phyloP scores from a whole-genome alignment of 495 filamentous ascomycete genomes.

The Hypoxylon perforatum region DNA sequence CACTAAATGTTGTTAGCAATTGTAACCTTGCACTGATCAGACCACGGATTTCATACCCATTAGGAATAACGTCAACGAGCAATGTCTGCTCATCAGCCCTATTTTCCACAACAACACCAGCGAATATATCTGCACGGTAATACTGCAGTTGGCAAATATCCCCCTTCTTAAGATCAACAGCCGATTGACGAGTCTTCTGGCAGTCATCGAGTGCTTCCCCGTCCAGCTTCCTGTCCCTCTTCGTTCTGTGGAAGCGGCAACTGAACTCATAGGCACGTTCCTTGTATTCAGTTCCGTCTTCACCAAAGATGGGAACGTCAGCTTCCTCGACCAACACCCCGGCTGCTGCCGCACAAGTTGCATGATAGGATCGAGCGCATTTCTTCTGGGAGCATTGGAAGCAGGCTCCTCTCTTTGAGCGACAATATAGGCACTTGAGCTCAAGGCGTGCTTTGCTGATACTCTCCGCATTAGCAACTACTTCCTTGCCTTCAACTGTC shows the following conservation, averaged over 20 bases:
- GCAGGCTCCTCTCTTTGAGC: constrained; percentile 90
- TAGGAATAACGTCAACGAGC: constrained; percentile 85
- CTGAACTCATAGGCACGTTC: constrained; percentile 89
- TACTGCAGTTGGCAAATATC: constrained; percentile 92
- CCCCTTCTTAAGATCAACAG: constrained; percentile 72
- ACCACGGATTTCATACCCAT: constrained; percentile 71
- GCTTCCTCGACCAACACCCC: constrained; percentile 92
- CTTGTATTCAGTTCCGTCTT: constrained; percentile 91
- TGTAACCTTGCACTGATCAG: constrained; percentile 8
- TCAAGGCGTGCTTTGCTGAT: constrained; percentile 90
- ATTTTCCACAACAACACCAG: constrained; percentile 89
- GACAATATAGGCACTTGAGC: constrained; percentile 93
- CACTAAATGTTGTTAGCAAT: constrained; percentile 48
- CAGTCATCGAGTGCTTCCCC: constrained; percentile 75
- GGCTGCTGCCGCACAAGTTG: constrained; percentile 90
- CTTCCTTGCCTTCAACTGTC: constrained; percentile 71
- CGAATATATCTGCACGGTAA: constrained; percentile 86
- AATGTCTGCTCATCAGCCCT: constrained; percentile 77
- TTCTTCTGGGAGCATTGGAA: constrained; percentile 98
- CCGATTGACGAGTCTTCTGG: constrained; percentile 74
- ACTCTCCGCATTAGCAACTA: constrained; percentile 77
- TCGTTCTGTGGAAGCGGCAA: constrained; percentile 92
- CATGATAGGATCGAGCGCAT: constrained; percentile 92
- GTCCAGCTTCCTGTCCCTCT: constrained; percentile 77
- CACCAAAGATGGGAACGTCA: constrained; percentile 84